Conservation (phyloP, 805 yeast genomes). For the Cyberlindnera veronae region DNA sequence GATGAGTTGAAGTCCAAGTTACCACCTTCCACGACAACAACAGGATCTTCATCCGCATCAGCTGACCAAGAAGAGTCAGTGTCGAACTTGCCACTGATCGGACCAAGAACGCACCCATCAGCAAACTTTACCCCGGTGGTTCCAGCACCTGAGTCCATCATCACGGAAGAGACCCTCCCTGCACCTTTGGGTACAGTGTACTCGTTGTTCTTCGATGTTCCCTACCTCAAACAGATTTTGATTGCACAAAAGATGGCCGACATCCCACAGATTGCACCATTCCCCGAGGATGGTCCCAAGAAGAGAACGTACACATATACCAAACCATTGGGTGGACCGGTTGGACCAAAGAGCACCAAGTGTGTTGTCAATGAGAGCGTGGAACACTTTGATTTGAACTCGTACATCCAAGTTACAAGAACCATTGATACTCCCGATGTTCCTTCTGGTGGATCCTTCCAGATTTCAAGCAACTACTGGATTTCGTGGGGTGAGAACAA, state of each 20-base stretch:
- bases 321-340: slow-evolving; percentile 71
- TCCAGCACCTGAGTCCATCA: slow-evolving; percentile 48
- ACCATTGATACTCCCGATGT: slow-evolving; percentile 84
- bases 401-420: slow-evolving; percentile 56
- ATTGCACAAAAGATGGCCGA: slow-evolving; percentile 61
- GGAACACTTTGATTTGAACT: slow-evolving; percentile 51
- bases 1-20: slow-evolving; percentile 35
- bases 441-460: slow-evolving; percentile 77
- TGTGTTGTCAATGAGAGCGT: slow-evolving; percentile 61
- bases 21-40: slow-evolving; percentile 16
- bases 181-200: slow-evolving; percentile 69
- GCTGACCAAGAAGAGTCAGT: slow-evolving; percentile 21
- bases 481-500: slow-evolving; percentile 63
- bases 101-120: slow-evolving; percentile 41
- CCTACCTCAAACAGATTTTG: slow-evolving; percentile 44
- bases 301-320: slow-evolving; percentile 59
- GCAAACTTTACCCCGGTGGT: slow-evolving; percentile 41
- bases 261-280: slow-evolving; percentile 44
- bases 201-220: slow-evolving; percentile 51
- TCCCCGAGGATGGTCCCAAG: slow-evolving; percentile 27
- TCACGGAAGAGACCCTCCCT: slow-evolving; percentile 44
- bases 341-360: slow-evolving; percentile 90
- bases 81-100: slow-evolving; percentile 30
- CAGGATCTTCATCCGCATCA: slow-evolving; percentile 1
- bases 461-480: slow-evolving; percentile 55